These are phyloP conservation scores for Furcasterigmium sp. DNA, from an alignment of 2,329 filamentous ascomycete species.

Conservation along the genomic window DNA sequence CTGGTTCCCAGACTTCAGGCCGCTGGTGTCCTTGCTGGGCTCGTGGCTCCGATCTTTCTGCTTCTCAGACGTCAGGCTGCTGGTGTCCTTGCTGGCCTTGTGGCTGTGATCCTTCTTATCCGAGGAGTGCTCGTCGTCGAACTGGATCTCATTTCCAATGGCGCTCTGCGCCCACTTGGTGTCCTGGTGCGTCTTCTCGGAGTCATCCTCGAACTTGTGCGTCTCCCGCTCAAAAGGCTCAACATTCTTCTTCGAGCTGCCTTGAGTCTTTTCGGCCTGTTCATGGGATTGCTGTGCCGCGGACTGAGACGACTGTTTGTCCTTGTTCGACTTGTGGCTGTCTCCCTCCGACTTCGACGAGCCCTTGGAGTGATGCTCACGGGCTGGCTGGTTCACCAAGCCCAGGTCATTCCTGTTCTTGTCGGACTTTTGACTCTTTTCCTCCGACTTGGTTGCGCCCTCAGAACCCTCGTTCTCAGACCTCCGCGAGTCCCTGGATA, in stretches of 20 bases:
- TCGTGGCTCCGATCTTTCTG: neutral
- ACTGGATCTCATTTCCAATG: neutral
- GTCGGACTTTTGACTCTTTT: neutral
- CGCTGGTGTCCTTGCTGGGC: neutral
- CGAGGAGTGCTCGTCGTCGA: neutral
- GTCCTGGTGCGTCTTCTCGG: neutral
- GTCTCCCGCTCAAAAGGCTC: neutral
- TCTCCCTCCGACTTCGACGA: neutral
- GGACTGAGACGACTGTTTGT: neutral
- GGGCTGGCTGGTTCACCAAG: too few relatives aligned
- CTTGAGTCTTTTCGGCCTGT: neutral
- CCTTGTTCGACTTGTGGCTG: neutral
- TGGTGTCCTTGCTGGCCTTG: neutral
- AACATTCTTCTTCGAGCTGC: neutral
- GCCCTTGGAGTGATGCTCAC: neutral
- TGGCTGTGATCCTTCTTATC: neutral
- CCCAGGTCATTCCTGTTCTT: too few relatives aligned
- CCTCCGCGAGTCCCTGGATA: too few relatives aligned
- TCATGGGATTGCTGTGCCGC: neutral
- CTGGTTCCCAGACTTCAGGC: neutral
- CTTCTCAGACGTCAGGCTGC: neutral
- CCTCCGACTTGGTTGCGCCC: neutral
- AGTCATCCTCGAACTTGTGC: neutral
- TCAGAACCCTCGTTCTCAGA: neutral
- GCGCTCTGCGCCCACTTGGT: neutral